Evolutionary conservation across 116 monocot genomes (phyloP).

Genomic region (Phalaenopsis hybrid): DNA sequence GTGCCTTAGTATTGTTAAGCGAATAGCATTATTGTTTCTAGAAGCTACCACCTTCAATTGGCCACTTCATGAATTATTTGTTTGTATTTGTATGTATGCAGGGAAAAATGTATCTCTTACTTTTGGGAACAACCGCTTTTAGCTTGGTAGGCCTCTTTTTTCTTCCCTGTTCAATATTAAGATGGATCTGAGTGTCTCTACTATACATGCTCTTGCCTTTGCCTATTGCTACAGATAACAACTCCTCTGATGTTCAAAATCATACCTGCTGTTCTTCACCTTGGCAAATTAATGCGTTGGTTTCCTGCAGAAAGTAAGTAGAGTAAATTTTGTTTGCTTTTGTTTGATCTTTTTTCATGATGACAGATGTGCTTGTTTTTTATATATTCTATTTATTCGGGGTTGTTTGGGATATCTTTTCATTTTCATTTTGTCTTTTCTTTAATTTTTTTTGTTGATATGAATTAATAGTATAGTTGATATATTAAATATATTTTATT

Average conservation of each 20-base stretch:
- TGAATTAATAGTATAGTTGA: too few relatives aligned
- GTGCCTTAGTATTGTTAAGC: neutral
- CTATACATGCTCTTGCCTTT: neutral
- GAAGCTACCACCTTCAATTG: neutral
- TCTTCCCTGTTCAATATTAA: constrained; percentile 1
- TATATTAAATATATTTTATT: too few relatives aligned
- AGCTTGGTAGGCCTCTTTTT: constrained; percentile 62
- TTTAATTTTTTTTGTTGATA: too few relatives aligned
- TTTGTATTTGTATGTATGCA: constrained; percentile 7
- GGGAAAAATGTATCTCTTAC: constrained; percentile 95
- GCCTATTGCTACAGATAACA: constrained; percentile 56
- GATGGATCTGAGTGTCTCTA: neutral
- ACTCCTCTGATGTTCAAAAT: constrained; percentile 94
- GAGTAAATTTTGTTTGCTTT: constrained; percentile 32
- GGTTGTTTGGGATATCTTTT: too few relatives aligned
- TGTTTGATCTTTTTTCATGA: neutral
- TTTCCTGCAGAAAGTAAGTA: constrained; percentile 78
- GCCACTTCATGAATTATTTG: neutral
- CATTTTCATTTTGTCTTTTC: too few relatives aligned
- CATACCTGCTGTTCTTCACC: constrained; percentile 78
- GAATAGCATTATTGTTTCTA: neutral
- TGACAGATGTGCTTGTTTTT: neutral
- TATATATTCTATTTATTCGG: neutral
- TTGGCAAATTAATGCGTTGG: constrained; percentile 85
- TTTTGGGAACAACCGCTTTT: constrained; percentile 92